A percentile compares a stretch with the other conserved stretches of the same genome.
Conservation (phyloP, 495 filamentous ascomycete species). For the Neurospora sp. region DNA sequence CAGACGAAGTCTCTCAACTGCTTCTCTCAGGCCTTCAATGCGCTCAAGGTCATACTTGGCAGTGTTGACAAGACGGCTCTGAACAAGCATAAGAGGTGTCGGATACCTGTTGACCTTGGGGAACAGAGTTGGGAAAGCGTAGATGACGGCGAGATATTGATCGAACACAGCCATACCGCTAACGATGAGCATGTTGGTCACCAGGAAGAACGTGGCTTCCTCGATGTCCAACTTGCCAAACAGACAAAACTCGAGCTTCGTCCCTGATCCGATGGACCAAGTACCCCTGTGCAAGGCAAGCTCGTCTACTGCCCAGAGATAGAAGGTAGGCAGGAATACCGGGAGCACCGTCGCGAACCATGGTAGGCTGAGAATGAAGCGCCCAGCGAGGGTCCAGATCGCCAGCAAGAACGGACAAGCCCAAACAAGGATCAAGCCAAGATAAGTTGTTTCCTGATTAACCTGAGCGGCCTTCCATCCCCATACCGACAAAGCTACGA, state of each 20-base stretch:
- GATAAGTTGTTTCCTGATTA: conserved; percentile 34
- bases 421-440: conserved; percentile 60
- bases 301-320: conserved; percentile 58
- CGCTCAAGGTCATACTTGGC: conserved; percentile 39
- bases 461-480: conserved; percentile 9
- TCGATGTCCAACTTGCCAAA: conserved; percentile 58
- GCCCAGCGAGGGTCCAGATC: conserved; percentile 51
- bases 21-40: conserved; percentile 44
- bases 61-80: conserved; percentile 33
- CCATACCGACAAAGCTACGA: conserved; percentile 25
- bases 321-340: conserved; percentile 51
- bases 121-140: conserved; percentile 44
- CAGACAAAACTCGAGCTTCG: conserved; percentile 47
- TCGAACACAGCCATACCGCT: conserved; percentile 57
- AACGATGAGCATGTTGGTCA: conserved; percentile 54
- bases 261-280: conserved; percentile 54
- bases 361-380: conserved; percentile 48
- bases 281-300: conserved; percentile 50
- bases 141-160: conserved; percentile 46
- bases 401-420: conserved; percentile 50
- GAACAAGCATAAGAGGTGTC: conserved; percentile 34
- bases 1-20: conserved; percentile 37
- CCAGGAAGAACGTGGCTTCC: conserved; percentile 59
- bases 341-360: conserved; percentile 40
- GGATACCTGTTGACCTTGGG: conserved; percentile 28